A percentile compares a stretch with the other conserved stretches of the same genome.
Conservation (phyloP, 805 yeast species). For the Maudiozyma turicensis region DNA sequence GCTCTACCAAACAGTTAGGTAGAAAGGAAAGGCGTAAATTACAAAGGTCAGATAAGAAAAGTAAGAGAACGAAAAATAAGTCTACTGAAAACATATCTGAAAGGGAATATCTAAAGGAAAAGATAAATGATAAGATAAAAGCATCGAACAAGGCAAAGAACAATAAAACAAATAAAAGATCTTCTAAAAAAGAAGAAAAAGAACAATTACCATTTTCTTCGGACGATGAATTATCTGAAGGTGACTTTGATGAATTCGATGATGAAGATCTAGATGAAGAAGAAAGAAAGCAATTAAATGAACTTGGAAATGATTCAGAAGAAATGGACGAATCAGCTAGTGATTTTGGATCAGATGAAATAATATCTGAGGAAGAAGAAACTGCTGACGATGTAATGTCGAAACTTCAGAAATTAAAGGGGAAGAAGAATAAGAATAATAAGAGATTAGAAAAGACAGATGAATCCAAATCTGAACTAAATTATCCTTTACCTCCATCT, state of each 20-base stretch:
- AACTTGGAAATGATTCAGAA: constrained; percentile 16
- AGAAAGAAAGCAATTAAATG: constrained; percentile 25
- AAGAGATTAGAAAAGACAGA: constrained; percentile 3
- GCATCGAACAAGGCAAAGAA: background rate
- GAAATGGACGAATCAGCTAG: constrained; percentile 9
- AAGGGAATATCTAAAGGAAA: background rate
- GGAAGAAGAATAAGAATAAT: constrained; percentile 16
- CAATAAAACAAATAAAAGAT: background rate
- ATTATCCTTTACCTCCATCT: constrained; percentile 30
- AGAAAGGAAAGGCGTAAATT: constrained; percentile 37
- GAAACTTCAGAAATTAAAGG: constrained; percentile 34
- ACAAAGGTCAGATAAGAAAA: constrained; percentile 30
- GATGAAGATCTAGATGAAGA: constrained; percentile 32
- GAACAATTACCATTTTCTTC: constrained; percentile 29
- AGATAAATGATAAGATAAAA: background rate
- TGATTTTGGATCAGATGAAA: constrained; percentile 16
- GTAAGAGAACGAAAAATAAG: constrained; percentile 7
- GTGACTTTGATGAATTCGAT: constrained; percentile 36
- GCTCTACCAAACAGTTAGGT: constrained; percentile 21
- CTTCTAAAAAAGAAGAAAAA: constrained; percentile 13
- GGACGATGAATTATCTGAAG: constrained; percentile 35
- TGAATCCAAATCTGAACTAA: constrained; percentile 13
- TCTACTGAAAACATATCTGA: background rate
- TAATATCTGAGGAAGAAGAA: constrained; percentile 1
- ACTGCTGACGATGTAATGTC: constrained; percentile 29